These are phyloP conservation scores for Yarrowia yakushimensis DNA, from an alignment of 805 yeast species.

Conservation along the genomic window DNA sequence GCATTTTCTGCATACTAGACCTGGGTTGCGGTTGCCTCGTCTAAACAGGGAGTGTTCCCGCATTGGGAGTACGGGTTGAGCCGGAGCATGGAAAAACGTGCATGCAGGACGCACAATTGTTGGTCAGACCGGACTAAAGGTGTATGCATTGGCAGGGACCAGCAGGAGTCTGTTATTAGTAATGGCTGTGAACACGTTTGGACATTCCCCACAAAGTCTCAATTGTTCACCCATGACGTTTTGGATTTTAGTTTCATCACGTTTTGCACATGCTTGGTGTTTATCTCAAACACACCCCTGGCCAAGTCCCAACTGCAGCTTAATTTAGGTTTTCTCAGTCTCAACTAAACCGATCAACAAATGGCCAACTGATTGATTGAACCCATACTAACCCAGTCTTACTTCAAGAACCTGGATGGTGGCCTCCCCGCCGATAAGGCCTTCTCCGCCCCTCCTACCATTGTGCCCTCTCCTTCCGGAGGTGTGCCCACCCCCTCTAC, in stretches of 20 bases:
- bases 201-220: background rate
- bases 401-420: slow-evolving; percentile 84
- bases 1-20: slow-evolving; percentile 5
- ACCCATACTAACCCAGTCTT: slow-evolving; percentile 42
- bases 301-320: background rate
- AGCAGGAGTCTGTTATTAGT: background rate
- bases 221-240: background rate
- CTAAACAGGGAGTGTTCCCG: slow-evolving; percentile 21
- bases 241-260: slow-evolving; percentile 5
- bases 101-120: slow-evolving; percentile 22
- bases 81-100: slow-evolving; percentile 23
- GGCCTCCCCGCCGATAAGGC: slow-evolving; percentile 68
- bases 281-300: background rate
- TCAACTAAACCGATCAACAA: background rate
- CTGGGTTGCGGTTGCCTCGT: slow-evolving; percentile 10
- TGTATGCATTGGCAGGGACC: background rate
- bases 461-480: slow-evolving; percentile 77
- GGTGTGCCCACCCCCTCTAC: slow-evolving; percentile 66
- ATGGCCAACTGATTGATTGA: no score
- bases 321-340: background rate
- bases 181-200: no score
- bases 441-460: slow-evolving; percentile 86
- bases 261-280: slow-evolving; percentile 16
- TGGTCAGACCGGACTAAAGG: slow-evolving; percentile 1
- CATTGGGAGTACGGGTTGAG: slow-evolving; percentile 24